Base-by-base conservation (phyloP, 2,329 filamentous ascomycete species). In the Fusarium chaquense region DNA sequence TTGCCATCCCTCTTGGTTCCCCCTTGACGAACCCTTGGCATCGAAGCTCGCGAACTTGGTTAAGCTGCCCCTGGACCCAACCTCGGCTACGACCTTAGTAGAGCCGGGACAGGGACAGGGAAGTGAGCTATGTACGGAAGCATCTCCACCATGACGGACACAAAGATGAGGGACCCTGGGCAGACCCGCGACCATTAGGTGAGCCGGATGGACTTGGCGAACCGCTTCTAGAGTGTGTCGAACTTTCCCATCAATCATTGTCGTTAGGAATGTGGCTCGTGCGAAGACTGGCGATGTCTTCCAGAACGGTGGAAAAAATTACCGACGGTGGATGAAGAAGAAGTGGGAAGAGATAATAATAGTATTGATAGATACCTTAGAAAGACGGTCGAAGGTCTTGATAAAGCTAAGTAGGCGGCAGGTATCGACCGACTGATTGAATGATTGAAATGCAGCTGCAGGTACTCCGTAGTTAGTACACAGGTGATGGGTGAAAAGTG, bases 211-310 rank as follows among this genome's bases (percentile, higher is more conserved):
- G 35, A 56, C 72, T 75, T 72, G 65, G 64, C 69, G 51, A 36
- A 51, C 57, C 54, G 58, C 40, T 51, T 30, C 36, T 41, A 60
- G 51, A 59, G 47, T 46, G 28, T 45, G 20, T 63, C 44, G 54
- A 69, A 62, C 65, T 70, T 65, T 71, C 64, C 67, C 67, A 69
- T 70, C 67, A 70, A 70, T 70, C 67, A 71, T 52, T 47, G 24
- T 57, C 44, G 40, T 45, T 28, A 28, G 51, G 47, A 40, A 65
- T 49, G 58, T 65, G 67, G 64, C 59, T 71, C 67, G 64, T 65
- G 51, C 54, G 36, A 54, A 26, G 49, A 33, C 43, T 44, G 46
- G 59, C 18, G 40, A 33, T 51, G n/a, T 26, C 22, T 20, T 56
- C 30, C 24, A 30, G 41, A 44, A 26, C 16, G 49, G 53, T 38